Percentiles rank a stretch among this genome's conserved stretches.
Evolutionary conservation across 805 yeast genomes (phyloP).

Genomic region (Candida anglica): DNA sequence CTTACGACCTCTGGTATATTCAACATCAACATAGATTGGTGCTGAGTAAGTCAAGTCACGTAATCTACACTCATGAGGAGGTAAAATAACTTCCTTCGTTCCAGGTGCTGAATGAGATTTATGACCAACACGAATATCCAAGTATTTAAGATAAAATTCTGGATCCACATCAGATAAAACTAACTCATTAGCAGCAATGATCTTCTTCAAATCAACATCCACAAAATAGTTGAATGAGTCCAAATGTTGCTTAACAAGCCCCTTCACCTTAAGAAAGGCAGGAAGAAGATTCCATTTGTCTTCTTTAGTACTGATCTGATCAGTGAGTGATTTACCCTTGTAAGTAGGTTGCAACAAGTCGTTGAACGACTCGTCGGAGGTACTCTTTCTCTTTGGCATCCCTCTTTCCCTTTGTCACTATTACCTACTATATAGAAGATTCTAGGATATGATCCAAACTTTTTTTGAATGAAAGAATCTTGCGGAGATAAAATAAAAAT

Average conservation of each 20-base stretch:
- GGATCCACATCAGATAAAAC: slow-evolving; percentile 96
- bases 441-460: too few species aligned
- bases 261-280: slow-evolving; percentile 92
- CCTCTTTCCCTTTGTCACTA: not conserved
- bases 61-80: slow-evolving; percentile 94
- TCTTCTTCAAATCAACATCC: slow-evolving; percentile 88
- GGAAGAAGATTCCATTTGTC: slow-evolving; percentile 98
- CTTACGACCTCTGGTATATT: slow-evolving; percentile 91
- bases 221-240: slow-evolving; percentile 98
- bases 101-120: slow-evolving; percentile 51
- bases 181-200: slow-evolving; percentile 83
- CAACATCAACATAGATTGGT: slow-evolving; percentile 94
- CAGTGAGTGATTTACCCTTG: slow-evolving; percentile 83
- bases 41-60: slow-evolving; percentile 94
- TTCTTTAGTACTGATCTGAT: slow-evolving; percentile 83
- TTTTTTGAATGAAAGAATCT: too few species aligned
- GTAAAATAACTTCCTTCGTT: slow-evolving; percentile 58
- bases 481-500: too few species aligned
- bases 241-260: slow-evolving; percentile 93
- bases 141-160: slow-evolving; percentile 86
- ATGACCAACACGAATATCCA: slow-evolving; percentile 89
- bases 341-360: slow-evolving; percentile 77
- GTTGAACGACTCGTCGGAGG: slow-evolving; percentile 60
- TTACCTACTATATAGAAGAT: too few species aligned
- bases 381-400: not conserved